Base-by-base conservation (phyloP, 768 basidiomycete genomes). In the Russula emetica region DNA sequence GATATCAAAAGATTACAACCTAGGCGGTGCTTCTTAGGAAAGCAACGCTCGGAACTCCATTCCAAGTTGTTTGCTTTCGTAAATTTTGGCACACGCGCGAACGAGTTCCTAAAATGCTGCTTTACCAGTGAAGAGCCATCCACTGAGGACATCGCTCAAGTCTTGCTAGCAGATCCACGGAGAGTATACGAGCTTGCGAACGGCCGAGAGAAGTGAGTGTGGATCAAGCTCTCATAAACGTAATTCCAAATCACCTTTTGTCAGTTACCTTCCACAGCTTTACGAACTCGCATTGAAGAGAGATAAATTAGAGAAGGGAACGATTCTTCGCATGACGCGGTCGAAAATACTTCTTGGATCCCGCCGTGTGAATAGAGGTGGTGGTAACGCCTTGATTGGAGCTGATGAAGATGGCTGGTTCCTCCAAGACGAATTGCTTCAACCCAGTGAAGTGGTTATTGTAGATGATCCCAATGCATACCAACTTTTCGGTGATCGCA, bases 81-180 rank as follows among this genome's bases (percentile, higher is more conserved):
- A 55, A 86, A 96, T 72, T 97, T 96, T 72, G 95, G 94, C 2
- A 71, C 80, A 1, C 76, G 79, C 5, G 96, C 88, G 24, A 96
- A 94, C 68, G 78, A 81, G 4, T 98, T 99, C 75, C 78, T 99
- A 51, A 83, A 81, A 58, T 87, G 89, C 2, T 92, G 92, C 69
- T 95, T 95, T 11, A 91, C 94, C 20, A 88, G 86, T 70, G 85
- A 82, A 47, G 91, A 94, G 70, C 95, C 96, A 5, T 92, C 85
- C 52, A 83, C 93, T 5, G 86, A 92, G 62, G 93, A 94, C 73
- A 80, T 94, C 47, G 86, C 85, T 0, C 79, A 80, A 55, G 86
- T 85, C 58, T 73, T 94, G 44, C 73, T 95, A 22, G 78, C 78
- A 1, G 79, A 92, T 72, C 90, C 93, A 11, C 78, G 76, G 38